These are phyloP conservation scores for Leccinellum albellum DNA, from an alignment of 768 basidiomycete species.

Conservation along the genomic window DNA sequence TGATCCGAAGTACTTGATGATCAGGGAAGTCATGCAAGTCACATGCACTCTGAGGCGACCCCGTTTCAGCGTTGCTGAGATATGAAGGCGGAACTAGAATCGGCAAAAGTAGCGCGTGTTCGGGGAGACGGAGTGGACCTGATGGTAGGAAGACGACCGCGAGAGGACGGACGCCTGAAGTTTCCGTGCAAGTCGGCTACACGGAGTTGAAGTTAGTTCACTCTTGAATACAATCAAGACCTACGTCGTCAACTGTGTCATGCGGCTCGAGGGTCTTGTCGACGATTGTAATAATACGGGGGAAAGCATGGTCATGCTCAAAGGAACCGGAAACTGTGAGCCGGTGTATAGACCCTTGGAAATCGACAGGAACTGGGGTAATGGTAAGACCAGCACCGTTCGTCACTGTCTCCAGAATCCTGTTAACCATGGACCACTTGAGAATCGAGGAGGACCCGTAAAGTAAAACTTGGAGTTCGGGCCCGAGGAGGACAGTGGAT, in stretches of 20 bases:
- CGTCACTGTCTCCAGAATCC: conserved; percentile 54
- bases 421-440: conserved; percentile 61
- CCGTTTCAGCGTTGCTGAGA: conserved; percentile 23
- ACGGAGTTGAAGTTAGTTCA: conserved; percentile 29
- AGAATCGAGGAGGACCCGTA: conserved; percentile 57
- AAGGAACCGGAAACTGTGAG: conserved; percentile 27
- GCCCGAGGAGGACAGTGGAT: conserved; percentile 21
- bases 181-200: conserved; percentile 40
- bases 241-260: conserved; percentile 24
- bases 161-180: conserved; percentile 49
- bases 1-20: conserved; percentile 39
- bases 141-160: conserved; percentile 67
- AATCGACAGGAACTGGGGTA: conserved; percentile 16
- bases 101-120: conserved; percentile 56
- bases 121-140: conserved; percentile 32
- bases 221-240: conserved; percentile 16
- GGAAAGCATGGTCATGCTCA: conserved; percentile 25
- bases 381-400: conserved; percentile 33
- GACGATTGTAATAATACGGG: conserved; percentile 35
- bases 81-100: conserved; percentile 36
- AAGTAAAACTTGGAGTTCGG: conserved; percentile 59
- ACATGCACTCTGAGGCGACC: conserved; percentile 40
- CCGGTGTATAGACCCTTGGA: conserved; percentile 21
- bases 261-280: conserved; percentile 32
- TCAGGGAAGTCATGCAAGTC: conserved; percentile 40